A percentile compares a stretch with the other conserved stretches of the same genome.
phyloP scores from a whole-genome alignment of 2,329 filamentous ascomycete species.

The Fonsecaea pedrosoi region DNA sequence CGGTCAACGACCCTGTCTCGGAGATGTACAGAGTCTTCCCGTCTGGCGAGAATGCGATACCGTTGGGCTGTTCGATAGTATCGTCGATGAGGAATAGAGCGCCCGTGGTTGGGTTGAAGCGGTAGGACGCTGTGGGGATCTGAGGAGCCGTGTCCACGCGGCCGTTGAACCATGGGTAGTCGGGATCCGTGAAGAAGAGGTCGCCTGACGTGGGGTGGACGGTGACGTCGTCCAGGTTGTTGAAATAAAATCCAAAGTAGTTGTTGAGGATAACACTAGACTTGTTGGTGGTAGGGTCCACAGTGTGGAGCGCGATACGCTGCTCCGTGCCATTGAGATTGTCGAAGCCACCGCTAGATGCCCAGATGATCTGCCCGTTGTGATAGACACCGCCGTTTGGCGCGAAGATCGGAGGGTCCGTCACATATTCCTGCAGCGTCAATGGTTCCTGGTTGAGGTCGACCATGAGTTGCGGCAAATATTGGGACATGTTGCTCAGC shows the following conservation, averaged over 20 bases:
- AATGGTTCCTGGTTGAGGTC: slow-evolving; percentile 53
- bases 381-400: slow-evolving; percentile 52
- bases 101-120: slow-evolving; percentile 47
- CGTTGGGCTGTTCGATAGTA: slow-evolving; percentile 51
- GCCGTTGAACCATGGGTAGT: slow-evolving; percentile 48
- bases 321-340: slow-evolving; percentile 48
- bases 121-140: slow-evolving; percentile 49
- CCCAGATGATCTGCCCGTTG: slow-evolving; percentile 51
- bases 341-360: slow-evolving; percentile 47
- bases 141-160: slow-evolving; percentile 47
- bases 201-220: slow-evolving; percentile 51
- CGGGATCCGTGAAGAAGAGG: slow-evolving; percentile 59
- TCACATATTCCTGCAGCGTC: slow-evolving; percentile 47
- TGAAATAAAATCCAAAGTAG: slow-evolving; percentile 57
- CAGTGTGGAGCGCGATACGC: slow-evolving; percentile 50
- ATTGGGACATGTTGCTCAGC: slow-evolving; percentile 3
- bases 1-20: slow-evolving; percentile 47
- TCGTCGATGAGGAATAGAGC: slow-evolving; percentile 49
- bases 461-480: slow-evolving; percentile 48
- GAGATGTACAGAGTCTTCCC: slow-evolving; percentile 50
- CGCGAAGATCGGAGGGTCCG: slow-evolving; percentile 52
- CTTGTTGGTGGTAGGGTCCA: slow-evolving; percentile 54
- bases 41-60: slow-evolving; percentile 52
- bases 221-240: slow-evolving; percentile 52
- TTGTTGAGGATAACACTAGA: slow-evolving; percentile 54